phyloP scores from a whole-genome alignment of 1,284 basidiomycete species.

The Sanguinoderma infundibulare region DNA sequence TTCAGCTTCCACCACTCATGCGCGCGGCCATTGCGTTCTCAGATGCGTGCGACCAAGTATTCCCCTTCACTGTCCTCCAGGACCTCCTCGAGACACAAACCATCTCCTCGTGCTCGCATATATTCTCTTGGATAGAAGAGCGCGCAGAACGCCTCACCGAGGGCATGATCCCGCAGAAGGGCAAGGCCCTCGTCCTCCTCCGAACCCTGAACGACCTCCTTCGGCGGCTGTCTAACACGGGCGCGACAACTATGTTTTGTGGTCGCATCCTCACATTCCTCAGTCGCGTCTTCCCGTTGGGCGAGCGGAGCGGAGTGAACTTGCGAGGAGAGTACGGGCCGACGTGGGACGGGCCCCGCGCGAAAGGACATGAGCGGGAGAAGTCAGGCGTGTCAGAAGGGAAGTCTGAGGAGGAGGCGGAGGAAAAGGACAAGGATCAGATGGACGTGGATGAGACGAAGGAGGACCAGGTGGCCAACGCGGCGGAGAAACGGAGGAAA shows the following conservation, averaged over 20 bases:
- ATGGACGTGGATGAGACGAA: conserved; percentile 46
- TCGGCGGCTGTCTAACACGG: conserved; percentile 83
- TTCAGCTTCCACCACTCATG: background rate
- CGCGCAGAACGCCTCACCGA: conserved; percentile 68
- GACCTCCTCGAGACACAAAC: conserved; percentile 84
- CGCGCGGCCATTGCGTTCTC: conserved; percentile 19
- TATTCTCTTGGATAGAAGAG: conserved; percentile 85
- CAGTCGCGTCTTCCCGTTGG: conserved; percentile 83
- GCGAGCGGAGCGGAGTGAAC: conserved; percentile 91
- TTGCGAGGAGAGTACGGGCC: conserved; percentile 85
- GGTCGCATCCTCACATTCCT: conserved; percentile 88
- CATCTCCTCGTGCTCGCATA: conserved; percentile 77
- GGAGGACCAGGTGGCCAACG: conserved; percentile 37
- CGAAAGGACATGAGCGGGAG: conserved; percentile 35
- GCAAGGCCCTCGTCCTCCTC: conserved; percentile 84
- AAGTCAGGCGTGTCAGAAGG: conserved; percentile 25
- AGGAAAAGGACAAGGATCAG: conserved; percentile 29
- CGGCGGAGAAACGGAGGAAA: conserved; percentile 39
- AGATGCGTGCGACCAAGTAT: conserved; percentile 58
- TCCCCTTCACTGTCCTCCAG: conserved; percentile 70
- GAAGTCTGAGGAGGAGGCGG: conserved; percentile 29
- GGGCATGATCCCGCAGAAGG: conserved; percentile 82
- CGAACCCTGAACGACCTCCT: conserved; percentile 88
- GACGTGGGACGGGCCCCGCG: conserved; percentile 72
- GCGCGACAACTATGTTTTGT: conserved; percentile 82